Base-by-base conservation (phyloP, 2,329 filamentous ascomycete species). In the Hypoxylon sp. region DNA sequence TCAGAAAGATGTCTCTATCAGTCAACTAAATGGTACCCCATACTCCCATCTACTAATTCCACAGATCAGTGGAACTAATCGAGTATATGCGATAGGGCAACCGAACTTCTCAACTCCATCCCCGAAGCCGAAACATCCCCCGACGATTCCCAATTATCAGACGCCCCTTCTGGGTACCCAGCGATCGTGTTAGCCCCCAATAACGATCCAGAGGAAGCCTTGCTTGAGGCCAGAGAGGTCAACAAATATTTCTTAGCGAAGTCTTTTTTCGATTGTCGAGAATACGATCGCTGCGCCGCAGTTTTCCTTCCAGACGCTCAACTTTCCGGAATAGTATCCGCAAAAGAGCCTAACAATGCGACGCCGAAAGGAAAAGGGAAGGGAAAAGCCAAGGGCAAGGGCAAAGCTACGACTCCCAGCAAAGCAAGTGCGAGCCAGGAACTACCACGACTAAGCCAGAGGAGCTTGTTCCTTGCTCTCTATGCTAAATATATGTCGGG, bases 1-100 rank as follows among this genome's bases (percentile, higher is more conserved):
- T 96, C 91, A 1, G 94, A 99, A 69, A 81, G 94, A 70, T 96
- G 94, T 71, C 81, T 99, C 8, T 97, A 97, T 67, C 92, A 97
- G 66, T 94, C 93, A 5, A 88, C 94, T 19, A 97, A 97, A 84
- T 99, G 94, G 94, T 96, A 70, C 48, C 64, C 37, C 37, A 2
- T 6, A 15, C 17, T 26, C 20, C 15, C 25, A 31, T 13, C n/a
- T 23, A 17, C 2, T 2, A 4, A 4, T 13, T 17, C 16, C 7
- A 13, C 20, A n/a, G 8, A 19, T 16, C 17, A 36, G 19, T 17
- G 23, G 20, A 27, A 20, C 44, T 44, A 16, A 49, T 19, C 6
- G n/a, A 5, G 16, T 35, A 41, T 35, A 25, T 36, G 3, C 9
- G 46, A 27, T 67, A 97, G 93, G 93, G 90, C 92, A 36, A 93